A percentile compares a stretch with the other conserved stretches of the same genome.
These are phyloP conservation scores for Amylostereum areolatum DNA, from an alignment of 1,284 basidiomycete species.

Conservation along the genomic window DNA sequence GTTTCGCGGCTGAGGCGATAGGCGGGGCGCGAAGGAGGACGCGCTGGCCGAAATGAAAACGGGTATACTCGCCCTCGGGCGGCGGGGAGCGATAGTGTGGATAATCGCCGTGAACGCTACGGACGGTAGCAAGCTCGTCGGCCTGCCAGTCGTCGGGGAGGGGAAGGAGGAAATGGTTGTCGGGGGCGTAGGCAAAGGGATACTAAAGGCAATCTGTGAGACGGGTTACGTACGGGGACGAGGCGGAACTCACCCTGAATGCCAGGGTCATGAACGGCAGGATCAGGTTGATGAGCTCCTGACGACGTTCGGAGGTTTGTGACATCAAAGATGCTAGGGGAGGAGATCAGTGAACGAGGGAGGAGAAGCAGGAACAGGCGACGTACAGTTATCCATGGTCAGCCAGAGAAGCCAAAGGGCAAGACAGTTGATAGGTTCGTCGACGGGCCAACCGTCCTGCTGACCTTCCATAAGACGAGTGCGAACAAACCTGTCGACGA, in stretches of 20 bases:
- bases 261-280: slow-evolving; percentile 54
- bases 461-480: slow-evolving; percentile 37
- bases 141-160: slow-evolving; percentile 22
- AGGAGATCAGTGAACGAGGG: background rate
- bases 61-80: slow-evolving; percentile 14
- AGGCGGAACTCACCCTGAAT: slow-evolving; percentile 32
- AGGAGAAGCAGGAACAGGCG: background rate
- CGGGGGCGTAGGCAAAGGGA: slow-evolving; percentile 50
- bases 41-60: slow-evolving; percentile 35
- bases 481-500: slow-evolving; percentile 42
- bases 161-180: slow-evolving; percentile 52
- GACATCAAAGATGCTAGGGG: slow-evolving; percentile 29
- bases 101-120: slow-evolving; percentile 48
- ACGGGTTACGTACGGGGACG: slow-evolving; percentile 12
- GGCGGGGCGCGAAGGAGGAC: slow-evolving; percentile 40
- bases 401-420: slow-evolving; percentile 65
- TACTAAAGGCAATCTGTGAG: slow-evolving; percentile 34
- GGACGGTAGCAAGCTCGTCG: slow-evolving; percentile 31
- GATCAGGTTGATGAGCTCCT: slow-evolving; percentile 42
- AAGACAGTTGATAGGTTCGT: slow-evolving; percentile 41
- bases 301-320: slow-evolving; percentile 32
- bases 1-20: slow-evolving; percentile 50
- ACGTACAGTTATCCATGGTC: slow-evolving; percentile 42
- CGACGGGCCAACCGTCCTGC: slow-evolving; percentile 50
- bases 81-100: slow-evolving; percentile 48